These are phyloP conservation scores for Tetraselmis chui DNA, from an alignment of 139 green algal species.

Conservation along the genomic window DNA sequence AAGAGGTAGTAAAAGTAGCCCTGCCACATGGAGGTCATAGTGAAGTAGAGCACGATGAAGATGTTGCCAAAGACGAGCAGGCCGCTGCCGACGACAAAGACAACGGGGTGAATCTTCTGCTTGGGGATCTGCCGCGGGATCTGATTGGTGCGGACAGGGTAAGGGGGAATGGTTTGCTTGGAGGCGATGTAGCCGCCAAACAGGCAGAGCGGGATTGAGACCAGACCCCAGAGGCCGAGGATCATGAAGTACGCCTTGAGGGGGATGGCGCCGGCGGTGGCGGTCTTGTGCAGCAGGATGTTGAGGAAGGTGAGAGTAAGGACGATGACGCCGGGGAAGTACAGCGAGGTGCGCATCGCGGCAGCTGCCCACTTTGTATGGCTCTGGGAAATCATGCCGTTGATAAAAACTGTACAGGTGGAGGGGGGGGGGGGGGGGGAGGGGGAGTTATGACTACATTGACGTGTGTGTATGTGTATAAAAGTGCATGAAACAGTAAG, in stretches of 20 bases:
- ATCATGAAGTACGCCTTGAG: constrained; percentile 82
- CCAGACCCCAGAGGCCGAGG: constrained; percentile 80
- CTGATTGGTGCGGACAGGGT: constrained; percentile 62
- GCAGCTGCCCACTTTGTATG: not conserved
- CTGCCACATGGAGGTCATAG: constrained; percentile 87
- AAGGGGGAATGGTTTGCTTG: constrained; percentile 42
- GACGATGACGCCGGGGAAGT: constrained; percentile 81
- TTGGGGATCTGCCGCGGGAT: constrained; percentile 90
- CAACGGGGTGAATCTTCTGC: constrained; percentile 40
- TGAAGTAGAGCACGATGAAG: constrained; percentile 97
- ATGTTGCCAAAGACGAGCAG: constrained; percentile 92
- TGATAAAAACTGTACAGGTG: not conserved
- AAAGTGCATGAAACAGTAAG: too few relatives aligned
- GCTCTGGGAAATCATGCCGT: not conserved
- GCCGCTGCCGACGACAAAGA: constrained; percentile 66
- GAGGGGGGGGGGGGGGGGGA: too few relatives aligned
- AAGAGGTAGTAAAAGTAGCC: constrained; percentile 97
- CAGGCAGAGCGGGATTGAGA: constrained; percentile 70
- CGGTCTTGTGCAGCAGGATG: constrained; percentile 69
- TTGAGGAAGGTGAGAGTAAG: constrained; percentile 75
- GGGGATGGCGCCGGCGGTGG: constrained; percentile 72
- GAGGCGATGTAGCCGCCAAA: constrained; percentile 51
- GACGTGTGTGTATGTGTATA: too few relatives aligned
- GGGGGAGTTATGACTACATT: too few relatives aligned
- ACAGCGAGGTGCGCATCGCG: constrained; percentile 29